Conservation (phyloP, 192 early-diverging fungal genomes). For the Entomortierella chlamydospora region DNA sequence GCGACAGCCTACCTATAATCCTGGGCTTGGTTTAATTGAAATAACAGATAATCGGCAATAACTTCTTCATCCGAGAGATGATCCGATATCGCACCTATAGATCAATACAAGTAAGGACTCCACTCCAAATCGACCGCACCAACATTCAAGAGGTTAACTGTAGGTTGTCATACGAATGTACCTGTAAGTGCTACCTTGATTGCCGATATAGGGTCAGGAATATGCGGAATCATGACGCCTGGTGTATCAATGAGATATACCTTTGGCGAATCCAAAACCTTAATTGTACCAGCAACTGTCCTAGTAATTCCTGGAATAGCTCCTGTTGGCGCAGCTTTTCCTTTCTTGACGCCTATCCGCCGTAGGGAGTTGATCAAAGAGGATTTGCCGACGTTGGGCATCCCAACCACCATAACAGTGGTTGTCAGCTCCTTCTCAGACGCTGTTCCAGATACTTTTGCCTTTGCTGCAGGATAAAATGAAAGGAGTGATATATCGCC, state of each 20-base stretch:
- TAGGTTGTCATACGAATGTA: too few relatives aligned
- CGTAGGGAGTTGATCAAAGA: constrained; percentile 91
- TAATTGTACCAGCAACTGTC: constrained; percentile 73
- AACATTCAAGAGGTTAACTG: too few relatives aligned
- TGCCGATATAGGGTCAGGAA: constrained; percentile 81
- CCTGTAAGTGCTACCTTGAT: constrained; percentile 93
- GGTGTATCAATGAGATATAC: constrained; percentile 96
- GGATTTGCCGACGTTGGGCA: constrained; percentile 98
- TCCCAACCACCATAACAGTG: constrained; percentile 88
- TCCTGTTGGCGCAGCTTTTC: constrained; percentile 88
- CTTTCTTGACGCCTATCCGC: constrained; percentile 77
- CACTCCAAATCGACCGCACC: too few relatives aligned
- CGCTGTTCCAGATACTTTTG: constrained; percentile 43
- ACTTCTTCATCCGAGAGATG: constrained; percentile 82
- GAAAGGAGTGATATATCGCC: not conserved
- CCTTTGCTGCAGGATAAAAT: constrained; percentile 44
- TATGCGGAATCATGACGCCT: constrained; percentile 91
- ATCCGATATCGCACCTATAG: constrained; percentile 80
- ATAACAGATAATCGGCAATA: constrained; percentile 93
- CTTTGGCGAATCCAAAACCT: constrained; percentile 88
- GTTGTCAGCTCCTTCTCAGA: constrained; percentile 49
- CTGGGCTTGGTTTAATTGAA: constrained; percentile 77
- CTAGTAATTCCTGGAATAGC: constrained; percentile 90
- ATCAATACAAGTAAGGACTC: too few relatives aligned
- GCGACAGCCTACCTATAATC: constrained; percentile 58